These are phyloP conservation scores for Hippophae tibetana DNA, from an alignment of 306 rosid species.

Conservation along the genomic window DNA sequence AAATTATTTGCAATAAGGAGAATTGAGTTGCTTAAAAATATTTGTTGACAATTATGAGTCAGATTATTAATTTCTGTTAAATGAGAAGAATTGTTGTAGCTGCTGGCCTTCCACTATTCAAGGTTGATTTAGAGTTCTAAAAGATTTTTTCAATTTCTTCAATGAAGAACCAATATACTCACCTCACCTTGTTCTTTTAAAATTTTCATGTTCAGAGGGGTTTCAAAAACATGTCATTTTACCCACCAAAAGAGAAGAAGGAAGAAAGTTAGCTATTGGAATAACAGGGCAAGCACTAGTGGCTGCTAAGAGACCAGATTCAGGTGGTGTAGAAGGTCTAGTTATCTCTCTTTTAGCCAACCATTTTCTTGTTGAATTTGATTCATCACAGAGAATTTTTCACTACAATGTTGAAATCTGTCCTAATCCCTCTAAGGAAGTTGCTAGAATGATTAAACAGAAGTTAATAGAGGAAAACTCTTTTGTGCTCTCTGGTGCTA, in stretches of 20 bases:
- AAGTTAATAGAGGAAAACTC: conserved; percentile 61
- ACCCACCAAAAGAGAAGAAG: conserved; percentile 39
- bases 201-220: conserved; percentile 32
- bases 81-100: too few species aligned
- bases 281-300: conserved; percentile 43
- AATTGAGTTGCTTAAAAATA: background rate
- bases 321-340: conserved; percentile 88
- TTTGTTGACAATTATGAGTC: too few species aligned
- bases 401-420: conserved; percentile 94
- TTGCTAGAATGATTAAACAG: conserved; percentile 69
- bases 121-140: too few species aligned
- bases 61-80: too few species aligned
- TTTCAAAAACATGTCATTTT: conserved; percentile 30
- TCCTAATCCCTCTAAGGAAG: conserved; percentile 80
- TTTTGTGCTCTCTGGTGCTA: conserved; percentile 55
- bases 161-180: too few species aligned
- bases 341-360: conserved; percentile 77
- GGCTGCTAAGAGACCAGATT: conserved; percentile 84
- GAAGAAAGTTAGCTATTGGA: conserved; percentile 31
- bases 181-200: conserved; percentile 21
- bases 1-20: background rate
- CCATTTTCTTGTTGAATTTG: conserved; percentile 78
- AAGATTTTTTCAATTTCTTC: too few species aligned
- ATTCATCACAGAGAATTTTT: conserved; percentile 55
- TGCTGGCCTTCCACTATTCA: too few species aligned